phyloP scores from a whole-genome alignment of 495 filamentous ascomycete species.

The Hypoxylon fragiforme region DNA sequence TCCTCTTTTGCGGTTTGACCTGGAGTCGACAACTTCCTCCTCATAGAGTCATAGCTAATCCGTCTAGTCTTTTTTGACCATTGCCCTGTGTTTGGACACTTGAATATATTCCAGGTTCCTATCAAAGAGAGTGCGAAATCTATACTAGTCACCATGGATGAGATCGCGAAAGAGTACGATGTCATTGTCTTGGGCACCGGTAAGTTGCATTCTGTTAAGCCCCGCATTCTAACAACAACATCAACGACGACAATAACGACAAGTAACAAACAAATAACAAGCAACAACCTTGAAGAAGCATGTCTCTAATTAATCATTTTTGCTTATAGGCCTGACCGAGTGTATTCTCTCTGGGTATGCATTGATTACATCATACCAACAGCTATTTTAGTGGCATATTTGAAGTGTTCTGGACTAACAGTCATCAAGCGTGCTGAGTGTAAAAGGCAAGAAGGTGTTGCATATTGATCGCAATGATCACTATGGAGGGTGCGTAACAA shows the following conservation, averaged over 20 bases:
- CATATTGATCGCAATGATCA: conserved; percentile 99
- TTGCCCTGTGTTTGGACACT: background rate
- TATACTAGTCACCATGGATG: conserved; percentile 75
- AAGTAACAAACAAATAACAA: no score
- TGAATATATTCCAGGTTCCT: no score
- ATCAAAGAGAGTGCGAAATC: no score
- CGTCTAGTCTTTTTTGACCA: background rate
- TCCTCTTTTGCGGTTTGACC: conserved; percentile 32
- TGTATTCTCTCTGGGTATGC: conserved; percentile 94
- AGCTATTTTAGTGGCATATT: background rate
- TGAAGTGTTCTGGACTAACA: conserved; percentile 15
- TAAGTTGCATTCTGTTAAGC: conserved; percentile 48
- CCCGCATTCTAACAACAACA: conserved; percentile 42
- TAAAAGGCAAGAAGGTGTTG: conserved; percentile 97
- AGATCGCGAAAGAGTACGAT: conserved; percentile 96
- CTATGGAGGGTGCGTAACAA: conserved; percentile 83
- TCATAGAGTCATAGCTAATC: background rate
- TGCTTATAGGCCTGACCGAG: conserved; percentile 88
- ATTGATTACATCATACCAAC: conserved; percentile 21
- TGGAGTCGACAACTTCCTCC: conserved; percentile 24
- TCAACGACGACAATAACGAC: conserved; percentile 4
- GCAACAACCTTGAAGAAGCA: no score
- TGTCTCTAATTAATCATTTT: no score
- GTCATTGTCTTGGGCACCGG: conserved; percentile 97
- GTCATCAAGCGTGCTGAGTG: conserved; percentile 78